A percentile compares a stretch with the other conserved stretches of the same genome.
These are phyloP conservation scores for Phaffia rhodozyma DNA, from an alignment of 1,284 basidiomycete species.

Conservation along the genomic window DNA sequence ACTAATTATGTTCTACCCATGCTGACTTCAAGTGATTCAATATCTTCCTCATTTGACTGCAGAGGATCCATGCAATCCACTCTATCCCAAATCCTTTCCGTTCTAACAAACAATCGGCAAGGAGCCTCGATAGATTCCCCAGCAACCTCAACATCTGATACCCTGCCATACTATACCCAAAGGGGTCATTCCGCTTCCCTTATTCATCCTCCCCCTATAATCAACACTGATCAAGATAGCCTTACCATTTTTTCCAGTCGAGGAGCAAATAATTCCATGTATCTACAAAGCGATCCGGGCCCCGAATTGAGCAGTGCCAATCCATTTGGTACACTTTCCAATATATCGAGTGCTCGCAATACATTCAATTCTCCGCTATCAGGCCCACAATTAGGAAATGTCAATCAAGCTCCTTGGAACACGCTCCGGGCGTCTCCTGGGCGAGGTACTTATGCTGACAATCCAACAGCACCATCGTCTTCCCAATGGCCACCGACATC, in stretches of 20 bases:
- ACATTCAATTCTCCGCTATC: not conserved
- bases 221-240: too few relatives aligned
- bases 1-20: not conserved
- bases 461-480: too few relatives aligned
- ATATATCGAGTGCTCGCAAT: not conserved
- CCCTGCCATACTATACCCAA: not conserved
- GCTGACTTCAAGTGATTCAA: not conserved
- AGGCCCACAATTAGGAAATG: too few relatives aligned
- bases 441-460: too few relatives aligned
- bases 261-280: too few relatives aligned
- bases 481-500: too few relatives aligned
- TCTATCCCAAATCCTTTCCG: constrained; percentile 1
- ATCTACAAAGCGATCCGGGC: too few relatives aligned
- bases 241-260: too few relatives aligned
- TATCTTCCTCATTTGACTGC: not conserved
- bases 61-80: constrained; percentile 3
- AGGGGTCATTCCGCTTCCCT: not conserved
- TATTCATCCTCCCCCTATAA: not conserved
- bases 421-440: too few relatives aligned
- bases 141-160: constrained; percentile 1
- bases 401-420: too few relatives aligned
- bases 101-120: not conserved
- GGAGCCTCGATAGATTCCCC: not conserved
- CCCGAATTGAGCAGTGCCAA: not conserved
- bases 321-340: not conserved